Evolutionary conservation across 2,329 filamentous ascomycete genomes (phyloP).

Genomic region (Dryadomyces quercivorus): DNA sequence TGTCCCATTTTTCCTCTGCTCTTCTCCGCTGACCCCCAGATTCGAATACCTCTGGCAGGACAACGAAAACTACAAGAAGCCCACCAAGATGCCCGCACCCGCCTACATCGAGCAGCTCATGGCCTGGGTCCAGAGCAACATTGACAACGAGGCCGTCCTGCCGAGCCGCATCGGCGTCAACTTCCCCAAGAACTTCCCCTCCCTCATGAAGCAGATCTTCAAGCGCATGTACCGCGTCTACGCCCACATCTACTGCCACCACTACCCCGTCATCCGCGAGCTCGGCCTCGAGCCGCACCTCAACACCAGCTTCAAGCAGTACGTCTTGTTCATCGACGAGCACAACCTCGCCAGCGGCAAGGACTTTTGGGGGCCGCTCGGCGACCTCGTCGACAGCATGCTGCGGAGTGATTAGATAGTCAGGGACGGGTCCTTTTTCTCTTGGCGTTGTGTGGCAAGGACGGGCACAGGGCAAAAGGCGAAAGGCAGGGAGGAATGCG

Average conservation of each 20-base stretch:
- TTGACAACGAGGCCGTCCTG: conserved; percentile 91
- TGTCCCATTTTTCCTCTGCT: not conserved
- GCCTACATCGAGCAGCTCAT: conserved; percentile 98
- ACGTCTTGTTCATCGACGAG: conserved; percentile 97
- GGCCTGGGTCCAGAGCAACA: conserved; percentile 88
- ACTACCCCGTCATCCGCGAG: conserved; percentile 93
- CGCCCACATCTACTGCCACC: conserved; percentile 98
- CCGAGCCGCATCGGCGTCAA: conserved; percentile 92
- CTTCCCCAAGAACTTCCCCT: conserved; percentile 85
- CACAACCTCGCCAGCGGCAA: conserved; percentile 84
- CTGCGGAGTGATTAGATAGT: conserved; percentile 79
- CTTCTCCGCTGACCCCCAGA: conserved; percentile 27
- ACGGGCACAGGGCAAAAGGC: not conserved
- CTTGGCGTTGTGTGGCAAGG: not conserved
- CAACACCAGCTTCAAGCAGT: conserved; percentile 99
- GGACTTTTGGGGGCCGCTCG: conserved; percentile 93
- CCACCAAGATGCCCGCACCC: conserved; percentile 95
- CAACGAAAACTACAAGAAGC: conserved; percentile 81
- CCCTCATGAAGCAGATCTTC: conserved; percentile 88
- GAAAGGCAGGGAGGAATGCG: no score
- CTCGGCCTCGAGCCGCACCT: conserved; percentile 92
- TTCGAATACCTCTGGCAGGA: conserved; percentile 99
- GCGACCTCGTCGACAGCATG: conserved; percentile 97
- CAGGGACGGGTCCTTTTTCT: conserved; percentile 12
- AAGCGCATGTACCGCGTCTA: conserved; percentile 98